phyloP scores from a whole-genome alignment of 768 basidiomycete genomes.

The Tulasnella sp. region DNA sequence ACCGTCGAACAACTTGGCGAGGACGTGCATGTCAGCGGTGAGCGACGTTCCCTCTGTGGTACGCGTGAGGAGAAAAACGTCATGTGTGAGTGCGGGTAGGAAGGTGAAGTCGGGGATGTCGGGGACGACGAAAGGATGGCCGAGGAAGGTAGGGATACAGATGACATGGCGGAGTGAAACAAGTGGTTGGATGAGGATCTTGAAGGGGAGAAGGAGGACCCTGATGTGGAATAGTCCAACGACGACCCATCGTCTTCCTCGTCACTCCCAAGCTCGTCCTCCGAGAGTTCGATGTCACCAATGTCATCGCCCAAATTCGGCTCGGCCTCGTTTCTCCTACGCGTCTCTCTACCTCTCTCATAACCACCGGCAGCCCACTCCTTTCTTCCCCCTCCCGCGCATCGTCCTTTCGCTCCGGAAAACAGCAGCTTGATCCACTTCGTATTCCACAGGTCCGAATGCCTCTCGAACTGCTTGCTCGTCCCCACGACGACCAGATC shows the following conservation, averaged over 20 bases:
- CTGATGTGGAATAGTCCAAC: background rate
- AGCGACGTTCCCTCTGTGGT: constrained; percentile 70
- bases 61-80: constrained; percentile 76
- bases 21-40: constrained; percentile 58
- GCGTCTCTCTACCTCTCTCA: background rate
- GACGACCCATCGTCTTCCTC: background rate
- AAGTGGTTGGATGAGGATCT: background rate
- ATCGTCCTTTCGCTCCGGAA: background rate
- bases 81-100: constrained; percentile 19
- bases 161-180: constrained; percentile 1
- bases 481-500: constrained; percentile 72
- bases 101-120: background rate
- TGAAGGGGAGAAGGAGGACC: background rate
- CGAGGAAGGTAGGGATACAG: background rate
- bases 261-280: background rate
- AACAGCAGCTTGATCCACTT: constrained; percentile 66
- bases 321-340: background rate
- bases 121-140: background rate
- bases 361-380: too few species aligned
- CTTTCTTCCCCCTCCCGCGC: background rate
- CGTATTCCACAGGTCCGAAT: constrained; percentile 61
- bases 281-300: background rate
- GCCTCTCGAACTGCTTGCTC: constrained; percentile 42
- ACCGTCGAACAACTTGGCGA: constrained; percentile 60
- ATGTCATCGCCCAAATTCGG: background rate